These are phyloP conservation scores for Penicillium diatomitis DNA, from an alignment of 495 filamentous ascomycete genomes.

Conservation along the genomic window DNA sequence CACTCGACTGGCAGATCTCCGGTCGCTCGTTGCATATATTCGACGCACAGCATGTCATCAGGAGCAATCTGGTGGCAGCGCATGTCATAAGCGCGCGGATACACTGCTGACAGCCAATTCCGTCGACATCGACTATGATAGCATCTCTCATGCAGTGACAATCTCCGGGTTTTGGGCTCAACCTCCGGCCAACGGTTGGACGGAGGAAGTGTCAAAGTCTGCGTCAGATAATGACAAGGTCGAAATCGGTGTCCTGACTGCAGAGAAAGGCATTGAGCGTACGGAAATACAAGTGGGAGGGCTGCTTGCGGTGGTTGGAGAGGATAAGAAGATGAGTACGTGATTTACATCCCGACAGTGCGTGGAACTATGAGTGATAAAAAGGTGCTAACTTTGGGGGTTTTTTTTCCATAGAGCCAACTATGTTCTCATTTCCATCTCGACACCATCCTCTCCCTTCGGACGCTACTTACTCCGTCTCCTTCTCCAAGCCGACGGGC, in stretches of 20 bases:
- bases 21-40: slow-evolving; percentile 48
- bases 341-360: background rate
- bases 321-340: slow-evolving; percentile 60
- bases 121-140: slow-evolving; percentile 72
- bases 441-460: slow-evolving; percentile 59
- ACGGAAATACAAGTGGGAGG: slow-evolving; percentile 74
- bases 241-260: slow-evolving; percentile 75
- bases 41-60: slow-evolving; percentile 44
- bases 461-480: slow-evolving; percentile 32
- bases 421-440: slow-evolving; percentile 83
- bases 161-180: slow-evolving; percentile 53
- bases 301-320: slow-evolving; percentile 67
- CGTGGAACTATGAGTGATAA: no score
- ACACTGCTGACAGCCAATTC: slow-evolving; percentile 45
- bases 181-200: slow-evolving; percentile 38
- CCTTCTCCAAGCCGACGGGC: slow-evolving; percentile 64
- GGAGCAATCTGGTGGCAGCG: slow-evolving; percentile 9
- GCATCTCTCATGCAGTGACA: slow-evolving; percentile 54
- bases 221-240: slow-evolving; percentile 36
- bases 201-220: slow-evolving; percentile 34
- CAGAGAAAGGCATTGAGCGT: slow-evolving; percentile 52
- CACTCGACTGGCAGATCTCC: slow-evolving; percentile 47
- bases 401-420: slow-evolving; percentile 42
- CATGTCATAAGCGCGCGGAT: slow-evolving; percentile 28
- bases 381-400: no score